phyloP scores from a whole-genome alignment of 768 basidiomycete species.

The Termitomyces heimii region DNA sequence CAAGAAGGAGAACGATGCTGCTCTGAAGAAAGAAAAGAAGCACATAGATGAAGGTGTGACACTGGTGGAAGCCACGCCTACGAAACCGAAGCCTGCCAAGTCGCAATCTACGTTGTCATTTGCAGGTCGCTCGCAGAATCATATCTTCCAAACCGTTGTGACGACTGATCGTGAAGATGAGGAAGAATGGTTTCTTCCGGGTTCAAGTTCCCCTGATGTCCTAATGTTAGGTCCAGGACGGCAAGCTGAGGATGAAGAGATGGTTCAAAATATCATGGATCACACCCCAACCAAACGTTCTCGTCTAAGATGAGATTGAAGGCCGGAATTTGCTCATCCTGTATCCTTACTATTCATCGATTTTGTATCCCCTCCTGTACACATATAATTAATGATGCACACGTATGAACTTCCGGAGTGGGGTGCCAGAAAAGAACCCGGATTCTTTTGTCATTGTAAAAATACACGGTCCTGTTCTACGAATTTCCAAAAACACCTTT shows the following conservation, averaged over 20 bases:
- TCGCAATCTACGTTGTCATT: conserved; percentile 10
- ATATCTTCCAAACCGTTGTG: background rate
- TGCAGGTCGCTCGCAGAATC: background rate
- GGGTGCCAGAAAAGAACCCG: background rate
- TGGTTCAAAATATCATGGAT: background rate
- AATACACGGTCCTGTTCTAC: conserved; percentile 9
- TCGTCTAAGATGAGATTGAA: conserved; percentile 4
- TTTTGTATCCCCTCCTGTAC: background rate
- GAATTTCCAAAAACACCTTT: conserved; percentile 45
- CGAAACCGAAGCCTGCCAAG: conserved; percentile 15
- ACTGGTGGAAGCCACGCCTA: conserved; percentile 54
- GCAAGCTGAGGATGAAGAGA: conserved; percentile 1
- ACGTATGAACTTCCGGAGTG: background rate
- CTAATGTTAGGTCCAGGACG: conserved; percentile 20
- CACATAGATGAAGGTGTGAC: conserved; percentile 27
- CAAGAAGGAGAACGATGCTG: conserved; percentile 8
- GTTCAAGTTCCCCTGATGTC: conserved; percentile 39
- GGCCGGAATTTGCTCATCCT: background rate
- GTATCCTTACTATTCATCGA: background rate
- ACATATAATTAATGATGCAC: background rate
- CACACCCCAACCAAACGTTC: conserved; percentile 11
- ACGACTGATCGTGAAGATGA: conserved; percentile 12
- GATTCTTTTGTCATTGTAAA: background rate
- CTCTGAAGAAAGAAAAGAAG: conserved; percentile 4
- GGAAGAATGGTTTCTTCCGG: conserved; percentile 36